A percentile compares a stretch with the other conserved stretches of the same genome.
Conservation (phyloP, 257 asterid genomes). For the Nicotiana obtusifolia region DNA sequence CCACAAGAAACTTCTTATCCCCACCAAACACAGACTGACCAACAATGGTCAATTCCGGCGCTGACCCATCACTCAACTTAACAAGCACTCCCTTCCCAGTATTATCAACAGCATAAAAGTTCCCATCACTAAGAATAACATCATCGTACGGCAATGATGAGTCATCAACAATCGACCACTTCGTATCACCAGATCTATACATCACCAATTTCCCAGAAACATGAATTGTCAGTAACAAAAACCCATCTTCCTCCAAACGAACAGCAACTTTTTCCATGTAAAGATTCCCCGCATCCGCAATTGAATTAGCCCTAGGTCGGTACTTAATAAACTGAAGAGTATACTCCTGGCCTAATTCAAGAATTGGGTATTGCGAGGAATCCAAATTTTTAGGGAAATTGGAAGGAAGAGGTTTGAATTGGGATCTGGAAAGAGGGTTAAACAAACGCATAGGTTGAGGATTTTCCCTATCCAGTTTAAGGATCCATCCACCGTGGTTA, state of each 20-base stretch:
- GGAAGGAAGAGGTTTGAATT: slow-evolving; percentile 43
- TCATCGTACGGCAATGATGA: slow-evolving; percentile 61
- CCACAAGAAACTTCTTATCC: slow-evolving; percentile 78
- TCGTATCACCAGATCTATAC: slow-evolving; percentile 62
- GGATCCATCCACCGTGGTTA: slow-evolving; percentile 37
- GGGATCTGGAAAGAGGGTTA: slow-evolving; percentile 50
- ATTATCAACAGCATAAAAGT: slow-evolving; percentile 59
- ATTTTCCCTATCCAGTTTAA: slow-evolving; percentile 57
- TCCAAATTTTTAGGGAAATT: slow-evolving; percentile 47
- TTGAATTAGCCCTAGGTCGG: slow-evolving; percentile 64
- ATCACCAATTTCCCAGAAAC: slow-evolving; percentile 68
- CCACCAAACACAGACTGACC: slow-evolving; percentile 57
- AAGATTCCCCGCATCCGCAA: slow-evolving; percentile 64
- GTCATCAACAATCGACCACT: slow-evolving; percentile 61
- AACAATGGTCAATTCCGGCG: slow-evolving; percentile 31
- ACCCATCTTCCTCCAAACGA: slow-evolving; percentile 20
- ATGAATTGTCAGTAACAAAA: slow-evolving; percentile 61
- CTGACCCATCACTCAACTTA: slow-evolving; percentile 19
- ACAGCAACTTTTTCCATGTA: slow-evolving; percentile 84
- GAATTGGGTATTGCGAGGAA: slow-evolving; percentile 38
- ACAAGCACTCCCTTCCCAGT: slow-evolving; percentile 56
- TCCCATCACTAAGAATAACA: slow-evolving; percentile 51
- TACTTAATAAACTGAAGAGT: slow-evolving; percentile 67
- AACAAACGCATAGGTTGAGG: slow-evolving; percentile 49
- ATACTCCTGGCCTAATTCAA: slow-evolving; percentile 55